Base-by-base conservation (phyloP, 2,329 filamentous ascomycete genomes). In the Colletotrichum sojae region DNA sequence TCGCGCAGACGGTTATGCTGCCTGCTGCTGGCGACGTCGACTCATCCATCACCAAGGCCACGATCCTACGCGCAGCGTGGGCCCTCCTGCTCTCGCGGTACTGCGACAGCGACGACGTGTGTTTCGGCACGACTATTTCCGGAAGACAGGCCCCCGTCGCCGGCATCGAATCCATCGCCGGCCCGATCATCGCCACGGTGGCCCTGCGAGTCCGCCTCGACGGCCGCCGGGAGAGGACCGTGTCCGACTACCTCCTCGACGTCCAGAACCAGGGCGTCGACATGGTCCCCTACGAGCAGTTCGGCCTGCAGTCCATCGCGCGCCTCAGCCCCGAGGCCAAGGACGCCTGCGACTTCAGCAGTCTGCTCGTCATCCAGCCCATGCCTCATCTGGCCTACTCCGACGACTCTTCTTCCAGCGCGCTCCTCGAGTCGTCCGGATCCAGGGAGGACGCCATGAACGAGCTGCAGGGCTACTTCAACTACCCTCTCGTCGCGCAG, bases 121-220 rank as follows among this genome's bases (percentile, higher is more conserved):
- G 73, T 2, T 79, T 77, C 59, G 77, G 76, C 3, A n/a, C 59
- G 2, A 72, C 71, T 0, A 45, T 75, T 4, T 75, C 73, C 2
- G 77, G 76, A 3, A 71, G 76, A 4, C 67, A 74, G 5, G 40
- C 40, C 12, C 13, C 40, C 5, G 40, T 43, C 20, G 71, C 73
- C 1, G 73, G 62, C 0, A 65, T 77, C 6, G 71, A 73, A 2
- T 45, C 25, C 1, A 74, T 76, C 15, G 13, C 70, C 0, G 77
- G 73, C 0, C 73, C 74, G 15, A 65, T 64, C n/a, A 71, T 76
- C n/a, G 64, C 71, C 36, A 73, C 72, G 9, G 43, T 76, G 6
- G 73, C 73, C 3, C 40, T 75, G 1, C 62, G 77, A n/a, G 54
- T 76, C 8, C 25, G 31, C 5, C n/a, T 75, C 9, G 6, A 31